Conservation (phyloP, 164 flowering plant genomes). For the Aristolochia fimbriata region DNA sequence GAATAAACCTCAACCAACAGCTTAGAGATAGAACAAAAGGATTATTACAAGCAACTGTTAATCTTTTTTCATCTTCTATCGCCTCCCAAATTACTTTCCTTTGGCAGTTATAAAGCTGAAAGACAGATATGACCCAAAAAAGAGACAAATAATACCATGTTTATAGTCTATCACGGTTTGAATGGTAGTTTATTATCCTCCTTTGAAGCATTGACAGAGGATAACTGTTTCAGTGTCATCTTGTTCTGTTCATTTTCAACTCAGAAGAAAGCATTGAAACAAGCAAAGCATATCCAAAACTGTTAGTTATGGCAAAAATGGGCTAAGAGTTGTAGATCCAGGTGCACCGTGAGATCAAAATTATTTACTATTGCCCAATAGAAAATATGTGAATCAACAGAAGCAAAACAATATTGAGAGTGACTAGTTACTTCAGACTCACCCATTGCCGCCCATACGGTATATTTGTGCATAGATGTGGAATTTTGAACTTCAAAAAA, state of each 20-base stretch:
- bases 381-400: constrained; percentile 47
- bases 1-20: background rate
- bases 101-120: background rate
- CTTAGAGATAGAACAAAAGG: background rate
- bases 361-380: constrained; percentile 84
- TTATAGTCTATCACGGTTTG: constrained; percentile 38
- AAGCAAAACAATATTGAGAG: background rate
- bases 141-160: background rate
- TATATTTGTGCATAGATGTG: constrained; percentile 40
- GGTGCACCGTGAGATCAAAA: constrained; percentile 69
- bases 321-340: constrained; percentile 94
- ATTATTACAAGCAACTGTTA: background rate
- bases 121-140: too few species aligned
- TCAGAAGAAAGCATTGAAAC: constrained; percentile 87
- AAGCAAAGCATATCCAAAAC: constrained; percentile 74
- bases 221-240: constrained; percentile 46
- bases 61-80: background rate
- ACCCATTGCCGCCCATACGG: constrained; percentile 78
- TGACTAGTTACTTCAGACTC: constrained; percentile 11
- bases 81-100: background rate
- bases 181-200: constrained; percentile 55
- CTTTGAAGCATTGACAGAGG: constrained; percentile 30
- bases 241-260: constrained; percentile 90
- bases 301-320: constrained; percentile 87
- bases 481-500: constrained; percentile 78